Percentiles rank a stretch among this genome's conserved stretches.
phyloP scores from a whole-genome alignment of 352 stramenopile genomes.

The Globisporangium barbulae region DNA sequence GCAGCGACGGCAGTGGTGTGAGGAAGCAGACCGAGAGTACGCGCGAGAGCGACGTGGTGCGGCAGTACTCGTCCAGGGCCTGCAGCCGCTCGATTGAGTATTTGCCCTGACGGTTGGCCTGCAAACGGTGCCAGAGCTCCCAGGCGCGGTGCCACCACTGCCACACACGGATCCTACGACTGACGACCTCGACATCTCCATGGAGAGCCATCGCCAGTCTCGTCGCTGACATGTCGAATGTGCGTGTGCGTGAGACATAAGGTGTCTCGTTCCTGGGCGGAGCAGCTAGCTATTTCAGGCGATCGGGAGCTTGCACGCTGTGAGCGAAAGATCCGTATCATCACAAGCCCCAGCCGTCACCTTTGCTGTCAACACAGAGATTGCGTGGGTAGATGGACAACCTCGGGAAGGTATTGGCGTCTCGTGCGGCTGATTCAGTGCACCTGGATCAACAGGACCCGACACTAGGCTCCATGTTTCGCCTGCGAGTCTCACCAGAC shows the following conservation, averaged over 20 bases:
- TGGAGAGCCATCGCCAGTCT: not conserved
- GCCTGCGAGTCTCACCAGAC: too few species aligned
- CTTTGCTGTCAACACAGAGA: too few species aligned
- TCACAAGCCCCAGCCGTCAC: too few species aligned
- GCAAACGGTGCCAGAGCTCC: not conserved
- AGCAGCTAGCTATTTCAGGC: not conserved
- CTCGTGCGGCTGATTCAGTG: too few species aligned
- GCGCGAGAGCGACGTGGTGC: conserved; percentile 14
- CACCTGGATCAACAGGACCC: too few species aligned
- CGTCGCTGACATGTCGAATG: not conserved
- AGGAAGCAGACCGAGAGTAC: conserved; percentile 20
- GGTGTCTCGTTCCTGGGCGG: not conserved
- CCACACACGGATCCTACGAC: not conserved
- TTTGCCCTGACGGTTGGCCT: conserved; percentile 6
- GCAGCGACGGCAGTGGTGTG: conserved; percentile 20
- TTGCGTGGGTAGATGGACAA: too few species aligned
- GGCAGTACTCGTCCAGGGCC: conserved; percentile 26
- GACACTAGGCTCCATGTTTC: too few species aligned
- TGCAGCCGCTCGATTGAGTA: conserved; percentile 33
- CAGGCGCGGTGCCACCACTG: not conserved
- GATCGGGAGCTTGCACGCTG: not conserved
- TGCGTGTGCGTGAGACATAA: not conserved
- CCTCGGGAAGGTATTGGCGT: too few species aligned
- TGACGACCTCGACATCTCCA: not conserved
- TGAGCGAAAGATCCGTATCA: too few species aligned